Evolutionary conservation across 2,329 filamentous ascomycete species (phyloP).

Genomic region (Alternaria viburni): DNA sequence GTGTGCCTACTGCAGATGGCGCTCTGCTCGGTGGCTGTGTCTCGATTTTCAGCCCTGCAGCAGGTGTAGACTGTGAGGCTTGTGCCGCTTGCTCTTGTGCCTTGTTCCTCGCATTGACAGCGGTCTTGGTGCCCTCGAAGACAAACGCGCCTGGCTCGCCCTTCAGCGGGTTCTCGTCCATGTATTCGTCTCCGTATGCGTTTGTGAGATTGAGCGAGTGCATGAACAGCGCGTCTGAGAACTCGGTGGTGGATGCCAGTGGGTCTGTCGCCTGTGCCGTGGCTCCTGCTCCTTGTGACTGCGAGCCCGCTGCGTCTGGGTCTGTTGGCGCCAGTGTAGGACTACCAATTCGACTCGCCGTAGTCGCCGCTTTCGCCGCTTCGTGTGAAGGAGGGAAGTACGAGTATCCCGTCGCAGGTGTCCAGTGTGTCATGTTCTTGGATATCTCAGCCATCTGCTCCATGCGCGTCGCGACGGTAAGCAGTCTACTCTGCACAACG

Average conservation of each 20-base stretch:
- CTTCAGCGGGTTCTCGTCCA: conserved; percentile 67
- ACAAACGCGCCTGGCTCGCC: conserved; percentile 70
- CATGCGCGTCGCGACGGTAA: conserved; percentile 63
- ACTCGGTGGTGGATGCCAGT: conserved; percentile 26
- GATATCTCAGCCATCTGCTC: conserved; percentile 62
- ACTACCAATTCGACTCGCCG: conserved; percentile 42
- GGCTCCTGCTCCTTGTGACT: conserved; percentile 26
- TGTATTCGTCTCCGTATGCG: conserved; percentile 65
- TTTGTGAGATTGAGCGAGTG: conserved; percentile 60
- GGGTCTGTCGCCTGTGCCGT: conserved; percentile 17
- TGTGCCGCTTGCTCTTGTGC: conserved; percentile 41
- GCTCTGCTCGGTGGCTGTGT: conserved; percentile 30
- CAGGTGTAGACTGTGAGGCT: conserved; percentile 17
- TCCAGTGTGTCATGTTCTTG: conserved; percentile 62
- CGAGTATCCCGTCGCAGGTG: conserved; percentile 65
- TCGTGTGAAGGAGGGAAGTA: conserved; percentile 61
- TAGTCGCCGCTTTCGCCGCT: conserved; percentile 32
- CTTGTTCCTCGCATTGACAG: conserved; percentile 50
- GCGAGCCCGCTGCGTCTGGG: conserved; percentile 30
- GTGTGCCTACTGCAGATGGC: conserved; percentile 38
- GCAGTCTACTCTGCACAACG: conserved; percentile 61
- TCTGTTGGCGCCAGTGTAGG: conserved; percentile 32
- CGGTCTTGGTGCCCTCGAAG: conserved; percentile 55
- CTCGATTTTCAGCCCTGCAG: conserved; percentile 24
- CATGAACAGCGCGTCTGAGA: conserved; percentile 44